Base-by-base conservation (phyloP, 2,329 filamentous ascomycete species). In the Nemania sp. region DNA sequence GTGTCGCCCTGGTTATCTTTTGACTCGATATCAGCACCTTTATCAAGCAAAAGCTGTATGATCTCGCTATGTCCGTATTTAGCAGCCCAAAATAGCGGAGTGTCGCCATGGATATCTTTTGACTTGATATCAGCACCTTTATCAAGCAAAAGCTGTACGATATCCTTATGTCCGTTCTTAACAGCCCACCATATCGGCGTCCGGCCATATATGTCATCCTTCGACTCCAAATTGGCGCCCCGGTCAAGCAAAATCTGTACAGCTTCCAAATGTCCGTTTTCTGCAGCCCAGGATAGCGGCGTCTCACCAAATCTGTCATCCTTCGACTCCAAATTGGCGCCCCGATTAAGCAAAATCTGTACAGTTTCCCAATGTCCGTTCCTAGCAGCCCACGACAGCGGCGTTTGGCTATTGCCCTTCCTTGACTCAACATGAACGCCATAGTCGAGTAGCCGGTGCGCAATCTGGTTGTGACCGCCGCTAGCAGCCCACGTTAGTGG, bases 141-240 rank as follows among this genome's bases (percentile, higher is more conserved):
- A 2, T 54, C 15, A 24, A 54, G 18, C 5, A 62, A 7, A 20
- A 62, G 35, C n/a, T 54, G 58, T 5, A 62, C 49, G 3, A 43
- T 6, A 8, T 43, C 38, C 5, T n/a, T 43, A 2, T 6, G 11
- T 43, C 38, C 38, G 13, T 43, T 7, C 5, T 2, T 15, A 43
- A 15, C 27, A 29, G 53, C 29, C 29, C n/a, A 24, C 10, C 5
- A 41, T 20, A 56, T 5, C 15, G 29, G 27, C 26, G 32, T 27
- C 20, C 22, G 3, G 10, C 7, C 26, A 53, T n/a, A n/a, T n/a
- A 32, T 2, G 5, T 52, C 5, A 29, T 53, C 26, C 47, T 11
- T 24, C 3, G 27, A 24, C 7, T 59, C 27, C 2, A 35, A 8
- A 20, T 54, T 11, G 10, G 51, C 35, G 24, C 56, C 51, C n/a